These are phyloP conservation scores for Galerina sulciceps DNA, from an alignment of 768 basidiomycete genomes.

Conservation along the genomic window DNA sequence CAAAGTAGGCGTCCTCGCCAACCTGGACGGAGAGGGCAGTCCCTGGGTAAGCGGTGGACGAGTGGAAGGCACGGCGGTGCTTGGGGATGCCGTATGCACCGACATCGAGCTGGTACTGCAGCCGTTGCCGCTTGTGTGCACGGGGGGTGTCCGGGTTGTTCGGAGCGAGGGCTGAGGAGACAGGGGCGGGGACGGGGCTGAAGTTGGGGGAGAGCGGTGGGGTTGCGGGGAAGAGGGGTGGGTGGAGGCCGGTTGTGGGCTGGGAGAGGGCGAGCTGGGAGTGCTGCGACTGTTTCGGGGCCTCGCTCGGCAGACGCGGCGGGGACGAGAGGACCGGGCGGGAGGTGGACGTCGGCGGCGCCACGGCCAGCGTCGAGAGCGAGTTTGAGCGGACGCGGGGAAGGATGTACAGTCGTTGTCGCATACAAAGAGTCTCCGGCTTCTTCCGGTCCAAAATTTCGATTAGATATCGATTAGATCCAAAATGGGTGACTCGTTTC, in stretches of 20 bases:
- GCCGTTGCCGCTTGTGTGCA: slow-evolving; percentile 31
- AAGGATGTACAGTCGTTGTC: slow-evolving; percentile 22
- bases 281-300: slow-evolving; percentile 23
- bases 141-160: slow-evolving; percentile 27
- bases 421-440: slow-evolving; percentile 5
- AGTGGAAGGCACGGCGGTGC: slow-evolving; percentile 30
- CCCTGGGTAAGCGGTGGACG: slow-evolving; percentile 28
- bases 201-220: slow-evolving; percentile 31
- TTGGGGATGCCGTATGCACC: slow-evolving; percentile 91
- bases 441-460: neutral
- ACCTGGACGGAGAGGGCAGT: slow-evolving; percentile 69
- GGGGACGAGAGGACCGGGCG: slow-evolving; percentile 17
- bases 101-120: slow-evolving; percentile 60
- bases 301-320: slow-evolving; percentile 20
- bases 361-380: slow-evolving; percentile 22
- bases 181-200: slow-evolving; percentile 30
- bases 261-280: slow-evolving; percentile 29
- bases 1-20: slow-evolving; percentile 92
- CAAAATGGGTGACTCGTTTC: neutral
- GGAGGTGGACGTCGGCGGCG: slow-evolving; percentile 21
- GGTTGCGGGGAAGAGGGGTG: slow-evolving; percentile 39
- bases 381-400: slow-evolving; percentile 23
- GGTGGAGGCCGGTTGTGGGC: slow-evolving; percentile 18
- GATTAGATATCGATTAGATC: slow-evolving; percentile 16
- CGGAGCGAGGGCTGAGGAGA: slow-evolving; percentile 28